Evolutionary conservation across 495 filamentous ascomycete species (phyloP).

Genomic region (Neurospora tetraspora): DNA sequence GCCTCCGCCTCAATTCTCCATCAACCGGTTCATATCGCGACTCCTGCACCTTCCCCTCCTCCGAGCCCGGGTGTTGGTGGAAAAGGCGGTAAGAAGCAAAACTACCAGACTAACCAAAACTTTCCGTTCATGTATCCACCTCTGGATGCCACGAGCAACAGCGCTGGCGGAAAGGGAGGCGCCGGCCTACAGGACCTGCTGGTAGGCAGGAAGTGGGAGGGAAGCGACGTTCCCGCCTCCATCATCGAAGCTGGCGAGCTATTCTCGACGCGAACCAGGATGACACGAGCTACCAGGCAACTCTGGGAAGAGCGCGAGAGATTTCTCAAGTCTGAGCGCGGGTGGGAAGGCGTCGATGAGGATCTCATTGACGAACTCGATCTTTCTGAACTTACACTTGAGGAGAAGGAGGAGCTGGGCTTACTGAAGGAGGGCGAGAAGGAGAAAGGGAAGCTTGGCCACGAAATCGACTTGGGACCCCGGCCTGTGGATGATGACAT

Average conservation of each 20-base stretch:
- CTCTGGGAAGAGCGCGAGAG: slow-evolving; percentile 88
- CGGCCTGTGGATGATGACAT: slow-evolving; percentile 35
- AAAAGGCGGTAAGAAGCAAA: slow-evolving; percentile 95
- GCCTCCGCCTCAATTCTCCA: slow-evolving; percentile 77
- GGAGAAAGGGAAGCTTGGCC: slow-evolving; percentile 15
- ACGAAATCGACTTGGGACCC: slow-evolving; percentile 44
- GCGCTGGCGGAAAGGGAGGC: slow-evolving; percentile 74
- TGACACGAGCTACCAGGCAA: slow-evolving; percentile 82
- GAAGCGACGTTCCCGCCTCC: slow-evolving; percentile 79
- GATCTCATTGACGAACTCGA: slow-evolving; percentile 43
- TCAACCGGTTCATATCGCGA: slow-evolving; percentile 95
- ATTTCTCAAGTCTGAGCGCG: slow-evolving; percentile 84
- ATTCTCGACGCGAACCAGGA: slow-evolving; percentile 79
- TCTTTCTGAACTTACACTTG: slow-evolving; percentile 38
- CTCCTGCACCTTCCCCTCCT: slow-evolving; percentile 92
- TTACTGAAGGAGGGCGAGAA: slow-evolving; percentile 21
- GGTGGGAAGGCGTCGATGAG: slow-evolving; percentile 54
- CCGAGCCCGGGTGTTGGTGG: slow-evolving; percentile 84
- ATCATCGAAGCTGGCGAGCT: slow-evolving; percentile 93
- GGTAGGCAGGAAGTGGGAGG: slow-evolving; percentile 77
- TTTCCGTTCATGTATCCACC: slow-evolving; percentile 98
- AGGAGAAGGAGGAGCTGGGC: slow-evolving; percentile 33
- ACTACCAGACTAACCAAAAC: slow-evolving; percentile 98
- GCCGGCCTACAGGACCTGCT: slow-evolving; percentile 65
- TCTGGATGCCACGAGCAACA: slow-evolving; percentile 69